Conservation (phyloP, 164 flowering plant species). For the Cinnamomum micranthum region DNA sequence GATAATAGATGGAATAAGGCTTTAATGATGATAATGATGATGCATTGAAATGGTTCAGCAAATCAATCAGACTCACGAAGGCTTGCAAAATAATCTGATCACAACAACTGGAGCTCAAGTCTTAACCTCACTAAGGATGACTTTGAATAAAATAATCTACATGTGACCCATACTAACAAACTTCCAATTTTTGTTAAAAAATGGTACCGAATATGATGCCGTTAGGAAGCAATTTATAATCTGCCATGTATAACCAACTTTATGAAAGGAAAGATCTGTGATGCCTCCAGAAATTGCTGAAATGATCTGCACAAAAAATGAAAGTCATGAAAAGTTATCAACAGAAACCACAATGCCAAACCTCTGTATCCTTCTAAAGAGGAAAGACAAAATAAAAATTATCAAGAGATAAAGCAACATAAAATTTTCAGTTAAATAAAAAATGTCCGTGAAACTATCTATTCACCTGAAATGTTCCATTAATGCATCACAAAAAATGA, state of each 20-base stretch:
- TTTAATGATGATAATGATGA: too few relatives aligned
- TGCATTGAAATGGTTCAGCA: too few relatives aligned
- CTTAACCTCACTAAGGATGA: too few relatives aligned
- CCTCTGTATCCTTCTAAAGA: not conserved
- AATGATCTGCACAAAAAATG: constrained; percentile 61
- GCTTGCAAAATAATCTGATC: too few relatives aligned
- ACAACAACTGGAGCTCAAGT: too few relatives aligned
- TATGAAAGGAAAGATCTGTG: constrained; percentile 89
- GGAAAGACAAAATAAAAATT: too few relatives aligned
- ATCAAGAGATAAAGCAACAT: not conserved
- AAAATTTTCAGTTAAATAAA: not conserved
- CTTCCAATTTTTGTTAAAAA: too few relatives aligned
- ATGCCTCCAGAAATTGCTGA: constrained; percentile 96
- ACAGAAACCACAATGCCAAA: not conserved
- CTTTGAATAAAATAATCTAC: too few relatives aligned
- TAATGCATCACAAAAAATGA: not conserved
- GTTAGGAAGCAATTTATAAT: constrained; percentile 84
- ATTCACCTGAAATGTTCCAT: not conserved
- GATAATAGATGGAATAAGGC: too few relatives aligned
- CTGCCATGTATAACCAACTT: constrained; percentile 94
- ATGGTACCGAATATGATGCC: constrained; percentile 88
- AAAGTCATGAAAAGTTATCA: not conserved
- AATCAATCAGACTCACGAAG: too few relatives aligned
- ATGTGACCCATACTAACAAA: too few relatives aligned
- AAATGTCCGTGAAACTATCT: not conserved